phyloP scores from a whole-genome alignment of 148 eudicot genomes.

The Cornus kousa region DNA sequence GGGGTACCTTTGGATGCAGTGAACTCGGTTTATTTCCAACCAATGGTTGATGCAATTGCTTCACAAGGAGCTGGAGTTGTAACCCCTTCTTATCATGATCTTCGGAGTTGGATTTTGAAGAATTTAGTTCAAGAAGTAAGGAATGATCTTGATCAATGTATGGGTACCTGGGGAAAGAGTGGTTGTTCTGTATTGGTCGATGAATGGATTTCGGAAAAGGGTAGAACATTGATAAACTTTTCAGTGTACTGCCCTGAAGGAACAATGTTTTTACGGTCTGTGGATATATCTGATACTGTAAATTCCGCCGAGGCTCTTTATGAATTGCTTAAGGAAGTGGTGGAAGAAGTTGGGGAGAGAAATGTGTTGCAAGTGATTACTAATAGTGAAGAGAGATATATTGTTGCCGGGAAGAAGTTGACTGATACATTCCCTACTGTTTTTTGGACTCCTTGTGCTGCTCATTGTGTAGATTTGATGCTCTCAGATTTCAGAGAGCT shows the following conservation, averaged over 20 bases:
- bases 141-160: conserved; percentile 54
- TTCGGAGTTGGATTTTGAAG: conserved; percentile 73
- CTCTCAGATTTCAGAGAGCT: conserved; percentile 69
- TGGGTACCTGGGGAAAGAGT: conserved; percentile 60
- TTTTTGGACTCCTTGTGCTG: conserved; percentile 92
- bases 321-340: conserved; percentile 61
- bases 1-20: conserved; percentile 76
- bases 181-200: conserved; percentile 83
- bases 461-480: conserved; percentile 56
- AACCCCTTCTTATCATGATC: conserved; percentile 77
- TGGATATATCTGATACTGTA: conserved; percentile 56
- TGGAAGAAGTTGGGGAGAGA: conserved; percentile 74
- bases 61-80: conserved; percentile 55
- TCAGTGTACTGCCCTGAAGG: conserved; percentile 74
- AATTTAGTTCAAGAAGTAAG: conserved; percentile 72
- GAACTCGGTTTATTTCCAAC: conserved; percentile 80
- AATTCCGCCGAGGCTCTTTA: conserved; percentile 50
- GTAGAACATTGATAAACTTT: conserved; percentile 50
- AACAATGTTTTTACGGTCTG: conserved; percentile 68
- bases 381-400: conserved; percentile 56
- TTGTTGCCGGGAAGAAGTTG: conserved; percentile 58
- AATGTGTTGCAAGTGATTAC: conserved; percentile 89
- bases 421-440: conserved; percentile 59
- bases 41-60: conserved; percentile 90
- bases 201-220: conserved; percentile 58